Base-by-base conservation (phyloP, 495 filamentous ascomycete genomes). In the Trichocladium uniseriatum region DNA sequence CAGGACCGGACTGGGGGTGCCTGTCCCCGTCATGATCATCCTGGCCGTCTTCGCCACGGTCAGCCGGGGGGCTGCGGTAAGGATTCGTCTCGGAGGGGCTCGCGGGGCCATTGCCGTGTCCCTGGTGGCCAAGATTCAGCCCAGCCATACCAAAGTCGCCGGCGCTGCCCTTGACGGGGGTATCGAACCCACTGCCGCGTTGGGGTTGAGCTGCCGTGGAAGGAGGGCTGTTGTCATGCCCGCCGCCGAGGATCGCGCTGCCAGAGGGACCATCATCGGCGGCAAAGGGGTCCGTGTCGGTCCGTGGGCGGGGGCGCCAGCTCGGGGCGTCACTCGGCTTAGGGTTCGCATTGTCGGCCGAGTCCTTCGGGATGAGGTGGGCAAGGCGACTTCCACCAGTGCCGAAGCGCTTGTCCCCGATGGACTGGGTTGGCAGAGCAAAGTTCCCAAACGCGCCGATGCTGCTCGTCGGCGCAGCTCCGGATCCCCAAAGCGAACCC, bases 41-140 rank as follows among this genome's bases (percentile, higher is more conserved):
- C 20, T 89, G 82, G 0, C 73, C 73, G 28, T 80, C 79, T 15
- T 89, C 85, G n/a, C 79, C 83, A n/a, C 86, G 60, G 11, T 63
- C 57, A 8, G 43, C 55, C 28, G 52, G 80, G 8, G 92, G 94
- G 64, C 91, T 97, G 54, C 86, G 85, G 59, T 90, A 98, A n/a
- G 92, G 94, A 64, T 98, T 98, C 1, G 92, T 97, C 52, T 95
- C 89, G 0, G 91, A 92, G 31, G 92, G 94, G 59, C 94, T 97
- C 52, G 86, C 48, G 56, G 78, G 38, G 71, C 76, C 56, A 73
- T 81, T 54, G 74, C 62, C 65, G 53, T 66, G 59, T 15, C 45
- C 55, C 72, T 59, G 56, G 47, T 82, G 43, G 73, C 84, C 64
- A 74, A 85, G 38, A 74, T 79, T 55, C 41, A 88, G 78, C 27